A percentile compares a stretch with the other conserved stretches of the same genome.
These are phyloP conservation scores for Seiridium unicorne DNA, from an alignment of 2,329 filamentous ascomycete species.

Conservation along the genomic window DNA sequence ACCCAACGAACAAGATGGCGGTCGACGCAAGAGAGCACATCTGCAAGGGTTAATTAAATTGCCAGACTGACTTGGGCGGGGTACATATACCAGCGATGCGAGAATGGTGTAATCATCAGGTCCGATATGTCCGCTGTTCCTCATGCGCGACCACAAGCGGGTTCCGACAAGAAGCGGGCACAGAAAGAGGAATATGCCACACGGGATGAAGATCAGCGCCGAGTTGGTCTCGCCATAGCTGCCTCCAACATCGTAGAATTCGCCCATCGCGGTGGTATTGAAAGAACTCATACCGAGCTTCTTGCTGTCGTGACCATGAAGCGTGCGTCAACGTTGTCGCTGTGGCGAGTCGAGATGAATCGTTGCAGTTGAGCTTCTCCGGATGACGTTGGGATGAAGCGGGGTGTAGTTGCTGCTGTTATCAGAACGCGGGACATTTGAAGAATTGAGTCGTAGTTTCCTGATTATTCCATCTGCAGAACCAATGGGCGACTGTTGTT, in stretches of 20 bases:
- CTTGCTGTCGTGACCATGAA: too few species aligned
- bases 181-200: conserved; percentile 21
- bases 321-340: too few species aligned
- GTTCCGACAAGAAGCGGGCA: conserved; percentile 23
- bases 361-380: too few species aligned
- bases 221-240: conserved; percentile 15
- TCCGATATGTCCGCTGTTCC: conserved; percentile 20
- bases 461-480: too few species aligned
- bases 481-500: too few species aligned
- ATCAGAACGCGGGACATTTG: too few species aligned
- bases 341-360: too few species aligned
- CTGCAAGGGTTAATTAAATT: conserved; percentile 11
- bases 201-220: conserved; percentile 20
- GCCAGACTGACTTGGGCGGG: neutral
- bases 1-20: conserved; percentile 23
- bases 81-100: conserved; percentile 16
- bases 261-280: too few species aligned
- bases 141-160: conserved; percentile 24
- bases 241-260: neutral
- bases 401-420: too few species aligned
- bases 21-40: conserved; percentile 21
- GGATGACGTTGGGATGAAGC: too few species aligned
- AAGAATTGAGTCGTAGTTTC: too few species aligned
- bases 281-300: too few species aligned
- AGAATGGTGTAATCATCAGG: conserved; percentile 28